These are phyloP conservation scores for Staphylotrichum tortipilum DNA, from an alignment of 495 filamentous ascomycete species.

Conservation along the genomic window DNA sequence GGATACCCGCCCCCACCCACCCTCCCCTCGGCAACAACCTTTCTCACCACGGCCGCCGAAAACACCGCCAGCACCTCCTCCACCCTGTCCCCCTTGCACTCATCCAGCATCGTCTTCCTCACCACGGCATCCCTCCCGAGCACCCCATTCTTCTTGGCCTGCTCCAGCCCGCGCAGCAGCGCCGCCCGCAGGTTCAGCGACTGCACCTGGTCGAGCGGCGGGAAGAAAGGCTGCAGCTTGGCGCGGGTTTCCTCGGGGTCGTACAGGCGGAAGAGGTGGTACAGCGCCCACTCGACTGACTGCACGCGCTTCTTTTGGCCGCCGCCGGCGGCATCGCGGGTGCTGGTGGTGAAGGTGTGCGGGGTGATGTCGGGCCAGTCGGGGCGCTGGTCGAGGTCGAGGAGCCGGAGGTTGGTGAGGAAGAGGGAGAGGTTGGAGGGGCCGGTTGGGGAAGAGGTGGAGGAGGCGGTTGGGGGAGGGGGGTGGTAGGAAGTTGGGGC, in stretches of 20 bases:
- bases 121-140: constrained; percentile 68
- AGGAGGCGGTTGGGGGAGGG: background rate
- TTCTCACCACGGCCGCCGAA: constrained; percentile 71
- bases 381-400: constrained; percentile 62
- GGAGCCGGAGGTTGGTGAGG: constrained; percentile 67
- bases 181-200: constrained; percentile 82
- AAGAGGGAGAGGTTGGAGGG: constrained; percentile 48
- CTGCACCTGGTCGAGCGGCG: constrained; percentile 75
- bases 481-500: background rate
- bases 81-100: constrained; percentile 75
- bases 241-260: constrained; percentile 63
- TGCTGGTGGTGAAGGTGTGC: constrained; percentile 58
- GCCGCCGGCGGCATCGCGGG: constrained; percentile 54
- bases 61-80: constrained; percentile 73
- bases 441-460: constrained; percentile 8
- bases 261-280: constrained; percentile 73
- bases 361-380: constrained; percentile 70
- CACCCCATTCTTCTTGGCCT: constrained; percentile 77
- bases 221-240: constrained; percentile 86
- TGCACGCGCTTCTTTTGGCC: constrained; percentile 72
- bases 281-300: constrained; percentile 76
- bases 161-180: constrained; percentile 66
- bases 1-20: constrained; percentile 24
- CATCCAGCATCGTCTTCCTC: constrained; percentile 85
- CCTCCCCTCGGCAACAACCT: constrained; percentile 43